These are phyloP conservation scores for Rickenella mellea DNA, from an alignment of 768 basidiomycete species.

Conservation along the genomic window DNA sequence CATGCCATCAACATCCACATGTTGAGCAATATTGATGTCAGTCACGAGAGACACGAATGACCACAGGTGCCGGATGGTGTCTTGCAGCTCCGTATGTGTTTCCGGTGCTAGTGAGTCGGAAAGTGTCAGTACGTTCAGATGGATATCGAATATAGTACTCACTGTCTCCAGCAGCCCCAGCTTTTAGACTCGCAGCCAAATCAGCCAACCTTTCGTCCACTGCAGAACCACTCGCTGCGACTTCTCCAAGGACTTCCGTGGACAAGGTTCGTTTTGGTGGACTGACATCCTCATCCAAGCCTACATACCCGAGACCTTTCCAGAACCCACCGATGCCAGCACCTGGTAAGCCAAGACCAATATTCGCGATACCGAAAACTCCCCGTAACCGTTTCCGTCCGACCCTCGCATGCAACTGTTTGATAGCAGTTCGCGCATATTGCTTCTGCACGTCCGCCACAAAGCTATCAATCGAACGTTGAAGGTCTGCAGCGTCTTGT, in stretches of 20 bases:
- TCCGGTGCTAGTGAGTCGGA: not conserved
- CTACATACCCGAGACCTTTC: slow-evolving; percentile 58
- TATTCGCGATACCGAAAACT: slow-evolving; percentile 47
- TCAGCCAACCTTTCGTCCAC: not conserved
- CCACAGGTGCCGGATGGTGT: slow-evolving; percentile 45
- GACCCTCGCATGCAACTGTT: slow-evolving; percentile 12
- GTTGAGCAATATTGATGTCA: slow-evolving; percentile 69
- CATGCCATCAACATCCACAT: slow-evolving; percentile 77
- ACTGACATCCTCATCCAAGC: not conserved
- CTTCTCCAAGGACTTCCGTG: not conserved
- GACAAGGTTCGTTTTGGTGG: not conserved
- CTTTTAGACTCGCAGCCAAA: not conserved
- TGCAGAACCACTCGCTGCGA: not conserved
- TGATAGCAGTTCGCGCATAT: slow-evolving; percentile 8
- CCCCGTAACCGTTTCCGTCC: slow-evolving; percentile 49
- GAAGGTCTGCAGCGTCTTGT: slow-evolving; percentile 67
- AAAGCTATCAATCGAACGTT: slow-evolving; percentile 59
- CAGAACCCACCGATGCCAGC: slow-evolving; percentile 68
- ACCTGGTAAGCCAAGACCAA: slow-evolving; percentile 74
- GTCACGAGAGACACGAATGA: slow-evolving; percentile 49
- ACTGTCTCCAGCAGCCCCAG: not conserved
- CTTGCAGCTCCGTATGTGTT: slow-evolving; percentile 18
- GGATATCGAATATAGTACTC: not conserved
- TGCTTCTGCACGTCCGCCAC: slow-evolving; percentile 53
- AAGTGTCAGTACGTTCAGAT: not conserved